phyloP scores from a whole-genome alignment of 2,329 filamentous ascomycete genomes.

The Cladosporium sp. region DNA sequence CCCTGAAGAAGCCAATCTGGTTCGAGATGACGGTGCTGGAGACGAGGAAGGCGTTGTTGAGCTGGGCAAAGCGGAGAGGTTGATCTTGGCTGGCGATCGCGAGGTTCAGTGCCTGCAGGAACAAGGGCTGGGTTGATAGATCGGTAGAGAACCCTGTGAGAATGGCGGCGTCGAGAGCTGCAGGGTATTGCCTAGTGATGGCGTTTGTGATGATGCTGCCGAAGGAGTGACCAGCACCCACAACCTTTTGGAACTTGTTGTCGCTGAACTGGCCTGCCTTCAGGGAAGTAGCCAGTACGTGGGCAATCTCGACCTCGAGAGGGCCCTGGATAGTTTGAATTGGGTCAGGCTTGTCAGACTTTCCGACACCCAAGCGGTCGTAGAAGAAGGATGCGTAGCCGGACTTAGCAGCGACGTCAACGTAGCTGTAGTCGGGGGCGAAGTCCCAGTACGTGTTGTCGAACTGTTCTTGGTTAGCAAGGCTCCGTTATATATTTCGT shows the following conservation, averaged over 20 bases:
- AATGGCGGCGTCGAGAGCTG: slow-evolving; percentile 33
- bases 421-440: slow-evolving; percentile 36
- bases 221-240: slow-evolving; percentile 39
- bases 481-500: background rate
- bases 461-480: background rate
- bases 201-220: slow-evolving; percentile 34
- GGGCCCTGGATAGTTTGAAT: slow-evolving; percentile 36
- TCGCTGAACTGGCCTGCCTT: slow-evolving; percentile 27
- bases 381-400: slow-evolving; percentile 40
- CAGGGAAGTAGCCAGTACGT: slow-evolving; percentile 31
- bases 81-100: slow-evolving; percentile 26
- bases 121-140: slow-evolving; percentile 19
- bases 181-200: slow-evolving; percentile 31
- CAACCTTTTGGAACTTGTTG: slow-evolving; percentile 31
- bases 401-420: slow-evolving; percentile 36
- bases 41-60: slow-evolving; percentile 29
- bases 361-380: slow-evolving; percentile 39
- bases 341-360: slow-evolving; percentile 36
- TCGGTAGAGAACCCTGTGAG: slow-evolving; percentile 35
- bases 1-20: slow-evolving; percentile 31
- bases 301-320: slow-evolving; percentile 35
- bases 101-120: slow-evolving; percentile 26
- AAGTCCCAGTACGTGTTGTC: slow-evolving; percentile 35
- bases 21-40: slow-evolving; percentile 19
- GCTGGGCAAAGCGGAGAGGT: slow-evolving; percentile 27